These are phyloP conservation scores for Calonectria naviculata DNA, from an alignment of 2,329 filamentous ascomycete genomes.

Conservation along the genomic window DNA sequence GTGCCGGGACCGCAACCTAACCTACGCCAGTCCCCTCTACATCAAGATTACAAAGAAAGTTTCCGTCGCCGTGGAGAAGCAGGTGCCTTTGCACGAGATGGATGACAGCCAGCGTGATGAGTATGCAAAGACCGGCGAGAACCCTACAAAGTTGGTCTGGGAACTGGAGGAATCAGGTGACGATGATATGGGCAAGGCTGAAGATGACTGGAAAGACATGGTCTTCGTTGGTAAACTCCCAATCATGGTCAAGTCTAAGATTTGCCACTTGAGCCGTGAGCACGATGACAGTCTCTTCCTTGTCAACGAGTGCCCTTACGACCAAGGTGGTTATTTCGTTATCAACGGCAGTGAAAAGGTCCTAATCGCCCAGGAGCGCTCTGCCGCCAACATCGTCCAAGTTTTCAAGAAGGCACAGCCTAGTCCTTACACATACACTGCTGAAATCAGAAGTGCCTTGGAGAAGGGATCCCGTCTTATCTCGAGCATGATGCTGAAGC, in stretches of 20 bases:
- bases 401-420: conserved; percentile 97
- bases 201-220: conserved; percentile 70
- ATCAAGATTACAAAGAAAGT: conserved; percentile 89
- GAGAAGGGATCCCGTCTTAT: conserved; percentile 97
- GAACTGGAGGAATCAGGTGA: conserved; percentile 68
- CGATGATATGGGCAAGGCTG: conserved; percentile 62
- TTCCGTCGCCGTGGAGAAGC: conserved; percentile 82
- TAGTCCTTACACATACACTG: conserved; percentile 92
- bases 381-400: conserved; percentile 98
- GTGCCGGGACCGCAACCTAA: conserved; percentile 93
- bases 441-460: conserved; percentile 94
- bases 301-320: conserved; percentile 97
- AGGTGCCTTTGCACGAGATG: conserved; percentile 73
- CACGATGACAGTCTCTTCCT: conserved; percentile 88
- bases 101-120: conserved; percentile 72
- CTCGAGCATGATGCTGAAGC: conserved; percentile 90
- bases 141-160: conserved; percentile 69
- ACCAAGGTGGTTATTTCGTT: conserved; percentile 98
- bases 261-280: conserved; percentile 88
- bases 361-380: conserved; percentile 95
- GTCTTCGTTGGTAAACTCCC: conserved; percentile 96
- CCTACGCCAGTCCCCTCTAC: conserved; percentile 92
- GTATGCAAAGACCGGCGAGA: conserved; percentile 64
- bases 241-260: conserved; percentile 98
- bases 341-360: conserved; percentile 99